Evolutionary conservation across 345 rosid genomes (phyloP).

Genomic region (Mangifera indica): DNA sequence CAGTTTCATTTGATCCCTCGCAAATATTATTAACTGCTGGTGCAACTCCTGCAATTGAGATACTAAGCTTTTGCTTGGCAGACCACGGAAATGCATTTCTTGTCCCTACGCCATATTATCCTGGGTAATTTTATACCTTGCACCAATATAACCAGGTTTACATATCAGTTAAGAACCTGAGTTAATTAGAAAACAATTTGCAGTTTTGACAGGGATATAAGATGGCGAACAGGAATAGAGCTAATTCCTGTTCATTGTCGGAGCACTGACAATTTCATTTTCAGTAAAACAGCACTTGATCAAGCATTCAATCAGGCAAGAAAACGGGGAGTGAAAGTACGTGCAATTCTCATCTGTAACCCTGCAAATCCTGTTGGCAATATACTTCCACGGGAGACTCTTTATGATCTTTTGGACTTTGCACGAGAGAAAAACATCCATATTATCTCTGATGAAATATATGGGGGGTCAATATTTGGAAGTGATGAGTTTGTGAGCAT

Average conservation of each 20-base stretch:
- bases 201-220: slow-evolving; percentile 88
- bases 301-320: slow-evolving; percentile 86
- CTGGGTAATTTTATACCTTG: slow-evolving; percentile 56
- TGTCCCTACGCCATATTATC: slow-evolving; percentile 85
- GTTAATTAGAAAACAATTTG: slow-evolving; percentile 27
- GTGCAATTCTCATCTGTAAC: slow-evolving; percentile 76
- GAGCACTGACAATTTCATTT: slow-evolving; percentile 64
- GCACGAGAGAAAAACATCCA: slow-evolving; percentile 83
- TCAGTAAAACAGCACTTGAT: slow-evolving; percentile 65
- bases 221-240: slow-evolving; percentile 79
- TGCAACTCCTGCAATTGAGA: slow-evolving; percentile 88
- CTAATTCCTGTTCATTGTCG: slow-evolving; percentile 87
- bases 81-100: slow-evolving; percentile 90
- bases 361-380: slow-evolving; percentile 92
- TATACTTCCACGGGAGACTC: slow-evolving; percentile 58
- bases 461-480: slow-evolving; percentile 71
- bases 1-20: slow-evolving; percentile 62
- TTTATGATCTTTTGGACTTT: slow-evolving; percentile 54
- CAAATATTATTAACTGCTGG: slow-evolving; percentile 74
- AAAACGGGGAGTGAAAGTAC: slow-evolving; percentile 69
- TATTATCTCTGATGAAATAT: slow-evolving; percentile 86
- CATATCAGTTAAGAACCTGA: background rate
- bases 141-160: background rate
- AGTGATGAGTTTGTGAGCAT: slow-evolving; percentile 78
- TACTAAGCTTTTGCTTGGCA: slow-evolving; percentile 80